phyloP scores from a whole-genome alignment of 2,329 filamentous ascomycete species.

The Calonectria multiphialidica region DNA sequence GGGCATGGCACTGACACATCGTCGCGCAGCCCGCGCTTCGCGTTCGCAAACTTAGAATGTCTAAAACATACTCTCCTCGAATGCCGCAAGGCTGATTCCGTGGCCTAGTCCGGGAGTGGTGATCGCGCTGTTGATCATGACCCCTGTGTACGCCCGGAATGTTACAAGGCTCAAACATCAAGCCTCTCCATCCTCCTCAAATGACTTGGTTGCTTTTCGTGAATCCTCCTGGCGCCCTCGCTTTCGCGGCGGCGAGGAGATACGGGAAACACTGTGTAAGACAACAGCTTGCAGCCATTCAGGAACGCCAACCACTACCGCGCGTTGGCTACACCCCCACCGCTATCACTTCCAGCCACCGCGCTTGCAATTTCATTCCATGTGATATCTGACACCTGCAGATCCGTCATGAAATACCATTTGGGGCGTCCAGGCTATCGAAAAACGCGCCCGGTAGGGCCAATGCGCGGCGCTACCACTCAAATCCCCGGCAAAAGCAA shows the following conservation, averaged over 20 bases:
- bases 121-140: constrained; percentile 15
- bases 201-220: constrained; percentile 5
- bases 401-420: constrained; percentile 7
- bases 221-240: not conserved
- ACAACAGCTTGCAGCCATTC: constrained; percentile 5
- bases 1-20: constrained; percentile 18
- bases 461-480: constrained; percentile 7
- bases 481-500: constrained; percentile 21
- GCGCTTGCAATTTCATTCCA: constrained; percentile 18
- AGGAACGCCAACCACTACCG: not conserved
- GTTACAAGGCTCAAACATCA: not conserved
- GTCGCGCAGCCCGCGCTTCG: not conserved
- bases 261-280: not conserved
- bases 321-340: constrained; percentile 20
- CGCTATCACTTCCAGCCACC: constrained; percentile 14
- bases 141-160: constrained; percentile 5
- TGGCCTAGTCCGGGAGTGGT: constrained; percentile 7
- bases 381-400: constrained; percentile 46
- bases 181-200: constrained; percentile 9
- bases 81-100: constrained; percentile 17
- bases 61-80: not conserved
- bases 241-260: not conserved
- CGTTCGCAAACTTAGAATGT: constrained; percentile 8
- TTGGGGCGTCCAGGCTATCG: constrained; percentile 16
- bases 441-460: constrained; percentile 19